Evolutionary conservation across 2,329 filamentous ascomycete species (phyloP).

Genomic region (Biscogniauxia sp.): DNA sequence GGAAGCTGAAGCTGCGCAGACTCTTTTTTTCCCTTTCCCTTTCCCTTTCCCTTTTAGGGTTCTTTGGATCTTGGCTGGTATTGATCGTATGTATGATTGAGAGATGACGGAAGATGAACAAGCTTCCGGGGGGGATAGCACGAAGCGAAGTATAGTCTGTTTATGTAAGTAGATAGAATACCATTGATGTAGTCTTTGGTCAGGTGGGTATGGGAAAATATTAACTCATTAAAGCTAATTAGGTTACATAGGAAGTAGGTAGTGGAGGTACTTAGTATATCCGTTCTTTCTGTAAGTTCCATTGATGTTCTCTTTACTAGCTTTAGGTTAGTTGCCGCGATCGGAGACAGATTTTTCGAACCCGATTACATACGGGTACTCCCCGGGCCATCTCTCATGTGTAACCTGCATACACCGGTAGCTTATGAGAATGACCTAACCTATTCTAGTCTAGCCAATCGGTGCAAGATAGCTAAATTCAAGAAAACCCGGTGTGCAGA

Average conservation of each 20-base stretch:
- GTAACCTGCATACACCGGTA: too few relatives aligned
- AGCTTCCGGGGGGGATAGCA: not conserved
- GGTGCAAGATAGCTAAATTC: not conserved
- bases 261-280: too few relatives aligned
- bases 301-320: not conserved
- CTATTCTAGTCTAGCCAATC: not conserved
- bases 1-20: not conserved
- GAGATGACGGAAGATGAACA: not conserved
- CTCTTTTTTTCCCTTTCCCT: not conserved
- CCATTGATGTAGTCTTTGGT: too few relatives aligned
- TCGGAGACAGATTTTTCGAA: constrained; percentile 25
- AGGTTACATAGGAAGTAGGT: too few relatives aligned
- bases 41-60: not conserved
- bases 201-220: too few relatives aligned
- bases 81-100: not conserved
- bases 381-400: constrained; percentile 1
- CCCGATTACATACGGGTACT: not conserved
- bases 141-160: not conserved
- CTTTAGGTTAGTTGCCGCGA: constrained; percentile 26
- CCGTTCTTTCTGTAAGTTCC: too few relatives aligned
- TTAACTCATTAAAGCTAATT: too few relatives aligned
- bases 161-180: too few relatives aligned
- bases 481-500: not conserved
- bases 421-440: not conserved
- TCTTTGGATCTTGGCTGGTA: not conserved